Percentiles rank a stretch among this genome's conserved stretches.
These are phyloP conservation scores for Puccinia brachypodii DNA, from an alignment of 1,284 basidiomycete genomes.

Conservation along the genomic window DNA sequence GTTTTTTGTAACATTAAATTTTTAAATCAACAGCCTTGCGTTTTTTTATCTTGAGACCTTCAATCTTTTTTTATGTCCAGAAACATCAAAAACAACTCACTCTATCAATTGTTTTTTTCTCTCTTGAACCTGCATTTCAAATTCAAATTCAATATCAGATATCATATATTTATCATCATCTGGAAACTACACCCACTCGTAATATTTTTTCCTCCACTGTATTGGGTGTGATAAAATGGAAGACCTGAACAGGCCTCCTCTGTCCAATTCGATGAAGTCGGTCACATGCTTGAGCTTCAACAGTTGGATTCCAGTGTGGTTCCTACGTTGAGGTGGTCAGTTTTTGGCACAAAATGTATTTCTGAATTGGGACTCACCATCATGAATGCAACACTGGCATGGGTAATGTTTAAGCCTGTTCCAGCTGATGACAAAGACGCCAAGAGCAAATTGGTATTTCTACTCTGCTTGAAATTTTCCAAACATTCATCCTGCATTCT, in stretches of 20 bases:
- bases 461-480: background rate
- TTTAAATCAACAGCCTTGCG: no score
- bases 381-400: slow-evolving; percentile 12
- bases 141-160: background rate
- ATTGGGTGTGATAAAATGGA: slow-evolving; percentile 20
- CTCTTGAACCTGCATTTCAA: background rate
- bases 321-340: slow-evolving; percentile 50
- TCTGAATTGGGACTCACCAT: background rate
- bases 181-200: background rate
- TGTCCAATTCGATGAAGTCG: slow-evolving; percentile 57
- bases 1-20: background rate
- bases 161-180: background rate
- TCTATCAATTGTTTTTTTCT: slow-evolving; percentile 3
- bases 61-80: background rate
- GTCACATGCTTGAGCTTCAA: slow-evolving; percentile 57
- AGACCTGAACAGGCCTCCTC: background rate
- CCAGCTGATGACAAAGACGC: background rate
- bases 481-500: slow-evolving; percentile 4
- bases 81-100: background rate
- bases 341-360: no score
- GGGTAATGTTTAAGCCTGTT: background rate
- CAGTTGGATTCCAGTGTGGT: slow-evolving; percentile 55
- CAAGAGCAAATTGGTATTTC: background rate
- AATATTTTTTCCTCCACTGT: slow-evolving; percentile 19
- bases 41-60: no score